Evolutionary conservation across 176 grass and related monocot species (phyloP).

Genomic region (Paspalum notatum): DNA sequence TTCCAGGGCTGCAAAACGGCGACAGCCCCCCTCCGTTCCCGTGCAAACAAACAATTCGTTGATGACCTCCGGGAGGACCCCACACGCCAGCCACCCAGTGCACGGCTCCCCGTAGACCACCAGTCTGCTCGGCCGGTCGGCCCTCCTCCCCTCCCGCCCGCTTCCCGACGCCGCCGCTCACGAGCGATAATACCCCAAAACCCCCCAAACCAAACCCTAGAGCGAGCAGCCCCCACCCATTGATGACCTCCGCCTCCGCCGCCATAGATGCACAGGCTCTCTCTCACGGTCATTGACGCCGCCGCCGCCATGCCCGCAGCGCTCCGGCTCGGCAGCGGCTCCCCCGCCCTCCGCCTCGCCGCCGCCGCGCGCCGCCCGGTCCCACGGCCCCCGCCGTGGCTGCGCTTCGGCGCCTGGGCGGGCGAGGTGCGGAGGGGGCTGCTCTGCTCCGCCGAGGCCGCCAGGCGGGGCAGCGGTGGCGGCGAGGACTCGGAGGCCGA

Average conservation of each 20-base stretch:
- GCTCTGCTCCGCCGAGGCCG: constrained; percentile 45
- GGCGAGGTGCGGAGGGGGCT: constrained; percentile 25
- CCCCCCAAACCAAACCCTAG: constrained; percentile 47
- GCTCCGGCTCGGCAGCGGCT: constrained; percentile 53
- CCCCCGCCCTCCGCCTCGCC: constrained; percentile 16
- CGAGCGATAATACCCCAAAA: constrained; percentile 40
- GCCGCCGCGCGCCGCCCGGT: constrained; percentile 16
- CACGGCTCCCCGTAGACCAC: background rate
- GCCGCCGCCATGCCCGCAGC: constrained; percentile 57
- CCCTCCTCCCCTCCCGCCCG: constrained; percentile 10
- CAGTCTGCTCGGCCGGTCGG: constrained; percentile 14
- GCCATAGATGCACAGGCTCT: constrained; percentile 53
- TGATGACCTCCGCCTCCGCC: constrained; percentile 52
- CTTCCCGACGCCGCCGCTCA: constrained; percentile 32
- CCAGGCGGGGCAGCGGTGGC: constrained; percentile 4
- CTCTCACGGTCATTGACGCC: constrained; percentile 50
- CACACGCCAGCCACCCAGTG: background rate
- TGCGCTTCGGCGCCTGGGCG: constrained; percentile 21
- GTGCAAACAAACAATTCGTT: constrained; percentile 24
- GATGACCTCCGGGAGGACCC: background rate
- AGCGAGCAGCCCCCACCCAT: constrained; percentile 35
- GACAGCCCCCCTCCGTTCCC: background rate
- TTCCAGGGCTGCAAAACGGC: background rate
- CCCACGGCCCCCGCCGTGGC: constrained; percentile 20
- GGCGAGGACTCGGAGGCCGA: constrained; percentile 21